Conservation (phyloP, 208 protist genomes). For the Trypanosoma platydactyli region DNA sequence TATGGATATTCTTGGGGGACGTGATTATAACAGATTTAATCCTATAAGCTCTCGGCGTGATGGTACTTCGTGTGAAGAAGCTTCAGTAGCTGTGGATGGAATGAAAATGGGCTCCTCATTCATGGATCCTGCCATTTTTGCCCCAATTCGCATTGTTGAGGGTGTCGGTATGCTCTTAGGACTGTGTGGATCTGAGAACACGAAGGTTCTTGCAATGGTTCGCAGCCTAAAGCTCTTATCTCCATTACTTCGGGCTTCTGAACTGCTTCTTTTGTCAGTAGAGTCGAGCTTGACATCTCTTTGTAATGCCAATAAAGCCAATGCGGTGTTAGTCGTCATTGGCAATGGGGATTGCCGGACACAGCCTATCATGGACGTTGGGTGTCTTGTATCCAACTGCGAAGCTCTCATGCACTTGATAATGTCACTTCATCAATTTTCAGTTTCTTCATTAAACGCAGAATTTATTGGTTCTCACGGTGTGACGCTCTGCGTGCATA, state of each 20-base stretch:
- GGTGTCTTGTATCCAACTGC: constrained; percentile 4
- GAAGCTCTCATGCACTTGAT: constrained; percentile 23
- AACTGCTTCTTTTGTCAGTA: constrained; percentile 7
- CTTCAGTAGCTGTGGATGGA: not conserved
- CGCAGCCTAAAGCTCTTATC: constrained; percentile 13
- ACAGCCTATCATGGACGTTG: not conserved
- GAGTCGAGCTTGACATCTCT: not conserved
- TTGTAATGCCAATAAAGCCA: not conserved
- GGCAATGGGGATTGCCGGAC: not conserved
- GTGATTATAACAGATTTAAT: constrained; percentile 1
- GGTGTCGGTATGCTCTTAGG: constrained; percentile 12
- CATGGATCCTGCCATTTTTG: constrained; percentile 1
- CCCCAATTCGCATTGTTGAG: constrained; percentile 14
- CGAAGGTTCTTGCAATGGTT: constrained; percentile 13
- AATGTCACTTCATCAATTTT: constrained; percentile 25
- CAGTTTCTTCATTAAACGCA: constrained; percentile 10
- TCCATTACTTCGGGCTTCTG: constrained; percentile 11
- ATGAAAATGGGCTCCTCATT: not conserved
- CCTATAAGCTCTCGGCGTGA: not conserved
- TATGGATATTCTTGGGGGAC: constrained; percentile 2
- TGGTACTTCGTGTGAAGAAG: not conserved
- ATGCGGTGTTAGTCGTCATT: not conserved
- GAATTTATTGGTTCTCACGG: constrained; percentile 15
- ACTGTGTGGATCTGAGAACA: constrained; percentile 15
- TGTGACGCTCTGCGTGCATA: constrained; percentile 20